Evolutionary conservation across 176 grass and related monocot species (phyloP).

Genomic region (Typha latifolia): DNA sequence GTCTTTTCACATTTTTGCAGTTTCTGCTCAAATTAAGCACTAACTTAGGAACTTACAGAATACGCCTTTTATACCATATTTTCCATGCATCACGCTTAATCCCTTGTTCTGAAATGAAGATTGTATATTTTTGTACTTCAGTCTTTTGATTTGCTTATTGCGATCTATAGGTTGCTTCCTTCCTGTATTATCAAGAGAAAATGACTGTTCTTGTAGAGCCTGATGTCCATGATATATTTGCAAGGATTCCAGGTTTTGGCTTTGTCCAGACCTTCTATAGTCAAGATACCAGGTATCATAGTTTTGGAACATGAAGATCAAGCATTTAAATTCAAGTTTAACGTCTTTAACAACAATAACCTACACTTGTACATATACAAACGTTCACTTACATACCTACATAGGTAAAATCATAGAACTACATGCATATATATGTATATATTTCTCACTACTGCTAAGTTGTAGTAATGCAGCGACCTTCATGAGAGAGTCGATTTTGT

Average conservation of each 20-base stretch:
- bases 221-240: conserved; percentile 98
- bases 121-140: background rate
- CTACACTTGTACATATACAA: too few relatives aligned
- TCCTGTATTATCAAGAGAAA: conserved; percentile 89
- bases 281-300: conserved; percentile 84
- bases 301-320: background rate
- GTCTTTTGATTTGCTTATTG: background rate
- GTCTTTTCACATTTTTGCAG: too few relatives aligned
- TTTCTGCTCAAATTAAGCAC: too few relatives aligned
- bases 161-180: conserved; percentile 61
- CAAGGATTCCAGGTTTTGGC: conserved; percentile 96
- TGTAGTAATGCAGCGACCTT: conserved; percentile 56
- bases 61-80: too few relatives aligned
- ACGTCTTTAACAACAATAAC: too few relatives aligned
- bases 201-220: conserved; percentile 99
- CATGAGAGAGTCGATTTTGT: conserved; percentile 99
- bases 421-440: background rate
- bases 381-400: too few relatives aligned
- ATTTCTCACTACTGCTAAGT: conserved; percentile 18
- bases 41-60: too few relatives aligned
- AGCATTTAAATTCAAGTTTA: conserved; percentile 7
- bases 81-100: too few relatives aligned
- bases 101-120: background rate
- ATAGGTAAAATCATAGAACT: background rate
- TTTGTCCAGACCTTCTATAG: conserved; percentile 97